phyloP scores from a whole-genome alignment of 768 basidiomycete species.

The Russula compacta region DNA sequence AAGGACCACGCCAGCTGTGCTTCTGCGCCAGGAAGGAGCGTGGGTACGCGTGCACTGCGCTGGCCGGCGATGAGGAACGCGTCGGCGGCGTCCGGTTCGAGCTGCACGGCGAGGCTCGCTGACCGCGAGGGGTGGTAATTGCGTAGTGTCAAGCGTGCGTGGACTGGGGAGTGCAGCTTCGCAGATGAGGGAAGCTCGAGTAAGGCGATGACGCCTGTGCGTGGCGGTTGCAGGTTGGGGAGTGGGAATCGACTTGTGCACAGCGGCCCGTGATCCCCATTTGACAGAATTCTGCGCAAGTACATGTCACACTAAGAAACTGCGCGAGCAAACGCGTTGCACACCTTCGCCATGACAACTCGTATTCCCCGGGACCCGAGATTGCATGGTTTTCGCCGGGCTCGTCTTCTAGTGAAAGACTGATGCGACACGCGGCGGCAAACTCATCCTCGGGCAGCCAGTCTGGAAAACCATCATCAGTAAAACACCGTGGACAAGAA shows the following conservation, averaged over 20 bases:
- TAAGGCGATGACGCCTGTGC: slow-evolving; percentile 55
- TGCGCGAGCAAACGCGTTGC: slow-evolving; percentile 8
- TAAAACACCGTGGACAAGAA: not conserved
- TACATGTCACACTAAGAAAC: not conserved
- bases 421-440: slow-evolving; percentile 45
- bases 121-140: slow-evolving; percentile 56
- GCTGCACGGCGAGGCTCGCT: slow-evolving; percentile 58
- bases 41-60: slow-evolving; percentile 53
- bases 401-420: slow-evolving; percentile 36
- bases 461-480: slow-evolving; percentile 34
- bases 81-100: slow-evolving; percentile 61
- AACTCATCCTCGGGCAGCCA: slow-evolving; percentile 60
- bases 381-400: slow-evolving; percentile 28
- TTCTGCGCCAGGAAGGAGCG: slow-evolving; percentile 68
- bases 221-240: slow-evolving; percentile 53
- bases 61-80: slow-evolving; percentile 79
- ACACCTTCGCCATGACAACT: slow-evolving; percentile 59
- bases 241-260: slow-evolving; percentile 46
- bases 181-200: slow-evolving; percentile 55
- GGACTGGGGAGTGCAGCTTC: slow-evolving; percentile 51
- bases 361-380: slow-evolving; percentile 48
- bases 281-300: slow-evolving; percentile 35
- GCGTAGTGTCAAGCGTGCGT: slow-evolving; percentile 50
- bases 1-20: slow-evolving; percentile 57
- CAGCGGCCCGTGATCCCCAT: slow-evolving; percentile 36